phyloP scores from a whole-genome alignment of 192 early-diverging fungal genomes.

The Gorgonomyces haynaldii region DNA sequence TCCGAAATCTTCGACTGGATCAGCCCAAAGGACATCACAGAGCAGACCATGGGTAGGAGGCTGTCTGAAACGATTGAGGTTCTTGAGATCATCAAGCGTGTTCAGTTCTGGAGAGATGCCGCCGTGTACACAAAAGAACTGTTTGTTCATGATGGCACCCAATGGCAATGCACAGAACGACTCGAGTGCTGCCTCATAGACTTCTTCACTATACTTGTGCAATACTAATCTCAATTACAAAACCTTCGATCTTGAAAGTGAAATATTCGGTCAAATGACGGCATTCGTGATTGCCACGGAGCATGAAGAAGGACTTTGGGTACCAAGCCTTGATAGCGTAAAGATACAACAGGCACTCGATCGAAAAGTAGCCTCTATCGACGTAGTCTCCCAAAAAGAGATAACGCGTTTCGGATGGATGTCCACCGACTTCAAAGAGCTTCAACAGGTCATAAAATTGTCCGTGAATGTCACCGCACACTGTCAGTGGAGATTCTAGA shows the following conservation, averaged over 20 bases:
- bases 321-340: conserved; percentile 89
- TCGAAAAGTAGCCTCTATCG: conserved; percentile 93
- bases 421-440: conserved; percentile 93
- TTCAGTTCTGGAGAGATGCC: conserved; percentile 87
- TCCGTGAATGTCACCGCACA: conserved; percentile 97
- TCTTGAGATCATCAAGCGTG: conserved; percentile 79
- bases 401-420: conserved; percentile 80
- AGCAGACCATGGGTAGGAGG: conserved; percentile 88
- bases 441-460: conserved; percentile 98
- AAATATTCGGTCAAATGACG: conserved; percentile 96
- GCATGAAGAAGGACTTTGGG: conserved; percentile 69
- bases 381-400: conserved; percentile 96
- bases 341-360: conserved; percentile 90
- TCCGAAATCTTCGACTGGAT: conserved; percentile 95
- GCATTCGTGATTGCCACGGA: conserved; percentile 96
- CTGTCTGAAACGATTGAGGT: conserved; percentile 81
- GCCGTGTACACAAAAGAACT: conserved; percentile 93
- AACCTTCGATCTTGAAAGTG: conserved; percentile 96
- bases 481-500: conserved; percentile 88
- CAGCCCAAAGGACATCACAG: conserved; percentile 93
- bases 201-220: conserved; percentile 86
- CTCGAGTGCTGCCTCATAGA: conserved; percentile 85
- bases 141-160: conserved; percentile 87
- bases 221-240: conserved; percentile 39
- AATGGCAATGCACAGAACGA: conserved; percentile 89